Conservation (phyloP, 306 rosid species). For the Betula pendula region DNA sequence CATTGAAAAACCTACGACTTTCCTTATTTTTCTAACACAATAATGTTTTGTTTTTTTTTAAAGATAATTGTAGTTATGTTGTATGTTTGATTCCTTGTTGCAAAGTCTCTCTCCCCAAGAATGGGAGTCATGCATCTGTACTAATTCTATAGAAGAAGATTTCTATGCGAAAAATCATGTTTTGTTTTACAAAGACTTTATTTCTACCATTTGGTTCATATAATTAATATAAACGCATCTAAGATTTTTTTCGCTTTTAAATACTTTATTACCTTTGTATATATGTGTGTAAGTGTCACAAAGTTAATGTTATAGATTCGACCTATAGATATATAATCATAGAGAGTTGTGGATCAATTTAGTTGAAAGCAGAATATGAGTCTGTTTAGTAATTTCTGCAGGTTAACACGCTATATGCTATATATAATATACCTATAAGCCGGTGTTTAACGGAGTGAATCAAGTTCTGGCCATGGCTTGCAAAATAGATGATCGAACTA, state of each 20-base stretch:
- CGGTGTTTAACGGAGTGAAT: no score
- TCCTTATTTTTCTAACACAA: neutral
- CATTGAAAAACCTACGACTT: neutral
- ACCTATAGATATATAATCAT: neutral
- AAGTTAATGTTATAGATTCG: no score
- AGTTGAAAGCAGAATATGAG: neutral
- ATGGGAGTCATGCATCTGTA: conserved; percentile 27
- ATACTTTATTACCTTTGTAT: no score
- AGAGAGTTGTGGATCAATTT: neutral
- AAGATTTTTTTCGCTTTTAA: no score
- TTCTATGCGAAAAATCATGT: neutral
- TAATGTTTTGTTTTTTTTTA: no score
- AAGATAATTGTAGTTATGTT: neutral
- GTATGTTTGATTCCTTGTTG: conserved; percentile 20
- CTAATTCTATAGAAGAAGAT: conserved; percentile 1
- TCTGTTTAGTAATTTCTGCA: neutral
- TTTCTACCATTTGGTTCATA: no score
- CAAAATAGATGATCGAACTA: neutral
- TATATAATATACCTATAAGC: no score
- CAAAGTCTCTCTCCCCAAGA: conserved; percentile 1
- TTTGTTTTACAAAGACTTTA: no score
- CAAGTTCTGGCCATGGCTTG: neutral
- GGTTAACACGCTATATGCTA: no score
- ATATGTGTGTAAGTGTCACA: no score
- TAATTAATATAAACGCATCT: no score